phyloP scores from a whole-genome alignment of 305 asterid genomes.

The Fraxinus ornus region DNA sequence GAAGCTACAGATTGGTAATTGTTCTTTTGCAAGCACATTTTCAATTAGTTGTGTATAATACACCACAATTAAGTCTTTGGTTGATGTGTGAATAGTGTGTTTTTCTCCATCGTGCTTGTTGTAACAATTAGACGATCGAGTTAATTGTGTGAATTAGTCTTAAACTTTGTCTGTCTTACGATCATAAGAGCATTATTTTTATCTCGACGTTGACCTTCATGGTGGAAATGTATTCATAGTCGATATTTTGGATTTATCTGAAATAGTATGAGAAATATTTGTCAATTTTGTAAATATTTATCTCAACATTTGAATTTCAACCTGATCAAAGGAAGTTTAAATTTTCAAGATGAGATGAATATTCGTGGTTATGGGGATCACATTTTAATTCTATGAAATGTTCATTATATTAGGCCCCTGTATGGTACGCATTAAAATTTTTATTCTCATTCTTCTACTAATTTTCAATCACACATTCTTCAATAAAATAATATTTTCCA shows the following conservation, averaged over 20 bases:
- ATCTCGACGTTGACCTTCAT: background rate
- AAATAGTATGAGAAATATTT: background rate
- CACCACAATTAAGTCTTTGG: background rate
- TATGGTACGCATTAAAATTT: too few species aligned
- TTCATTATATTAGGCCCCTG: too few species aligned
- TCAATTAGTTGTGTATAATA: background rate
- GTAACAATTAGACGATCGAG: background rate
- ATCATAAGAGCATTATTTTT: background rate
- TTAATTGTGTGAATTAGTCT: background rate
- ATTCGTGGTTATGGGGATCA: background rate
- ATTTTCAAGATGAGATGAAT: background rate
- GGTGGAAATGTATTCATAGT: background rate
- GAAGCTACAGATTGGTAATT: background rate
- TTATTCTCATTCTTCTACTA: too few species aligned
- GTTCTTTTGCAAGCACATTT: background rate
- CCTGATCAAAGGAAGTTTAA: background rate
- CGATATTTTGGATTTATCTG: background rate
- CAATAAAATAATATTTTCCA: too few species aligned
- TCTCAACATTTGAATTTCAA: background rate
- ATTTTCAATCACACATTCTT: too few species aligned
- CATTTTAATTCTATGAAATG: background rate
- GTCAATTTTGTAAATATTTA: background rate
- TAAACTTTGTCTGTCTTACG: background rate
- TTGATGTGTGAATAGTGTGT: background rate
- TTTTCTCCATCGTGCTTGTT: background rate